Percentiles rank a stretch among this genome's conserved stretches.
Conservation (phyloP, 2,329 filamentous ascomycete genomes). For the Penicillium sp. region DNA sequence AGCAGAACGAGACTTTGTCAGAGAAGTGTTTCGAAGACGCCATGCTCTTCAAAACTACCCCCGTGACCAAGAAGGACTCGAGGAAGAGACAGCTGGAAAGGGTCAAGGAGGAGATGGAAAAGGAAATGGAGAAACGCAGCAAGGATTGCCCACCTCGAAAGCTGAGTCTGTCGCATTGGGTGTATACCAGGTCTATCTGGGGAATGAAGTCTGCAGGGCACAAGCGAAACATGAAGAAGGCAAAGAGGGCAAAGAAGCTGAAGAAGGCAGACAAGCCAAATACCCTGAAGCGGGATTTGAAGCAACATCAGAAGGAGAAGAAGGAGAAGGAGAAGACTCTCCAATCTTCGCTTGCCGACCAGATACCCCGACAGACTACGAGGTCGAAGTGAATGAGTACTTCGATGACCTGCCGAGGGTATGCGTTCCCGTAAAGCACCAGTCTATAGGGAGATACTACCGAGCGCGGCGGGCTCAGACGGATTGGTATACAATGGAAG, state of each 20-base stretch:
- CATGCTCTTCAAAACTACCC: background rate
- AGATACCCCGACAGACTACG: too few species aligned
- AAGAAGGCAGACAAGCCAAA: background rate
- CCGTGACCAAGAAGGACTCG: background rate
- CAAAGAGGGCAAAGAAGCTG: background rate
- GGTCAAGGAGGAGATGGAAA: background rate
- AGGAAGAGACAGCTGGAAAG: background rate
- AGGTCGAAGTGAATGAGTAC: background rate
- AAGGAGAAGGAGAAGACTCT: background rate
- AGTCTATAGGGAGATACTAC: background rate
- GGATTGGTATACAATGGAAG: too few species aligned
- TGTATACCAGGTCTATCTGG: too few species aligned
- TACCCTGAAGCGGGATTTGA: too few species aligned
- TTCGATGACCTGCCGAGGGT: slow-evolving; percentile 8
- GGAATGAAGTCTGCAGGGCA: background rate
- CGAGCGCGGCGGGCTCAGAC: too few species aligned
- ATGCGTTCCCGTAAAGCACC: slow-evolving; percentile 13
- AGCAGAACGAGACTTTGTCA: background rate
- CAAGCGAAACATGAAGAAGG: too few species aligned
- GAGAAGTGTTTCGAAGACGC: background rate
- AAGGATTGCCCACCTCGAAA: too few species aligned
- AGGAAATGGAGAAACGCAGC: too few species aligned
- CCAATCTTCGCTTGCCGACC: too few species aligned
- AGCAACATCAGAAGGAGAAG: background rate
- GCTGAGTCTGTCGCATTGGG: too few species aligned